Evolutionary conservation across 345 rosid species (phyloP), one percentile per base, ranked within the genome.

Genomic region (Linum trigynum): DNA sequence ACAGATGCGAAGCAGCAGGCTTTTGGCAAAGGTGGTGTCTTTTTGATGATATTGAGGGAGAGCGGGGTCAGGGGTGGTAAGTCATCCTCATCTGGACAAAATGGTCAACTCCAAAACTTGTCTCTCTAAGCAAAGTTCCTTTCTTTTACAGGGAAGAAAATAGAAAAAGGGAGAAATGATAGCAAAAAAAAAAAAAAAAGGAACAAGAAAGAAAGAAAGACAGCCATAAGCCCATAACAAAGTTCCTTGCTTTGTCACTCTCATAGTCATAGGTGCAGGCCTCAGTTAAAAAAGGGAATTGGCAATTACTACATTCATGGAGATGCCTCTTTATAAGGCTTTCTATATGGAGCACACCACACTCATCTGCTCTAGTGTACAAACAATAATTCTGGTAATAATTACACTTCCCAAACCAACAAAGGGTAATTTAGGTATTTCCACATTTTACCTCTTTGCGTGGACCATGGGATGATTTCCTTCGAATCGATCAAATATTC

Each of bases 41-140:
- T 43, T 48, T 9, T 10, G 9, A 48, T 48, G 53, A 48, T 48
- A 48, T 9, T 48, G 53, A 48, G 14, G 32, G 32, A 23, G 32
- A 23, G 32, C 32, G 32, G 32, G 32, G 32, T 23, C 32, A 23
- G 32, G 32, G 53, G 14, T 48, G 53, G 53, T 48, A 48, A 48
- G 53, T 48, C 53, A 48, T 14, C 53, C 53, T 48, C 53, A 48
- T 48, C 14, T 48, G 53, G 53, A 48, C 53, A 48, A 9, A 48
- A 6, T 48, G 53, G 53, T 48, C 53, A 48, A 48, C 53, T 48
- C 14, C 53, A 48, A 48, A 48, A 48, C 53, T 48, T 48, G 53
- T 48, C 53, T 48, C 53, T 48, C 53, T 48, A 48, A 48, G 53
- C 53, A 48, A 48, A 48, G 53, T 48, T 48, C 53, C 53, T 48